phyloP scores from a whole-genome alignment of 768 basidiomycete genomes.

The Hirschioporus abietinus region DNA sequence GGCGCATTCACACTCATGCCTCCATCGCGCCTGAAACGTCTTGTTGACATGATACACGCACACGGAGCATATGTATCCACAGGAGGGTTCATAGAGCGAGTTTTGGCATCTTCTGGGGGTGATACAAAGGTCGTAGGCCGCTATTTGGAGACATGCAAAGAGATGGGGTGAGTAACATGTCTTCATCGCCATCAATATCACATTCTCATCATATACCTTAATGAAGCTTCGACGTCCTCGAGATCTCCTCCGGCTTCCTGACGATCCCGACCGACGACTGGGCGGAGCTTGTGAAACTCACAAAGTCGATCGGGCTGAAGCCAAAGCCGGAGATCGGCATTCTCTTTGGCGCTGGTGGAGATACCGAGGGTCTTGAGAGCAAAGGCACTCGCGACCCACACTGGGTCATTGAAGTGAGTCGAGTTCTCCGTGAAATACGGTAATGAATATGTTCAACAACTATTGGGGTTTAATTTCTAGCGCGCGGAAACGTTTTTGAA shows the following conservation, averaged over 20 bases:
- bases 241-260: conserved; percentile 40
- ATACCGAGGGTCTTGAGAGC: conserved; percentile 30
- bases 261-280: conserved; percentile 42
- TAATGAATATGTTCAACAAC: not conserved
- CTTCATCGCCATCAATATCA: not conserved
- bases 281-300: conserved; percentile 34
- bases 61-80: conserved; percentile 37
- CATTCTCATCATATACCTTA: not conserved
- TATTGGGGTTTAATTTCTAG: not conserved
- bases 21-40: conserved; percentile 26
- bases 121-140: conserved; percentile 27
- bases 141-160: conserved; percentile 32
- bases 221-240: conserved; percentile 38
- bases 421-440: not conserved
- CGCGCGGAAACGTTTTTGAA: conserved; percentile 35
- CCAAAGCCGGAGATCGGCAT: conserved; percentile 42
- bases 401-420: conserved; percentile 29
- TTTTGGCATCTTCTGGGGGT: conserved; percentile 30
- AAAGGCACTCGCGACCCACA: conserved; percentile 35
- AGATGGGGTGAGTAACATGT: conserved; percentile 27
- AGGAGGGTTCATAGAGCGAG: conserved; percentile 36
- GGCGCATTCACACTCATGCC: conserved; percentile 40
- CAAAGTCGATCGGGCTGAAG: conserved; percentile 33
- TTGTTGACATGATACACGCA: conserved; percentile 38
- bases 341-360: conserved; percentile 17